Conservation (phyloP, 768 basidiomycete genomes). For the Tricholoma sp. region DNA sequence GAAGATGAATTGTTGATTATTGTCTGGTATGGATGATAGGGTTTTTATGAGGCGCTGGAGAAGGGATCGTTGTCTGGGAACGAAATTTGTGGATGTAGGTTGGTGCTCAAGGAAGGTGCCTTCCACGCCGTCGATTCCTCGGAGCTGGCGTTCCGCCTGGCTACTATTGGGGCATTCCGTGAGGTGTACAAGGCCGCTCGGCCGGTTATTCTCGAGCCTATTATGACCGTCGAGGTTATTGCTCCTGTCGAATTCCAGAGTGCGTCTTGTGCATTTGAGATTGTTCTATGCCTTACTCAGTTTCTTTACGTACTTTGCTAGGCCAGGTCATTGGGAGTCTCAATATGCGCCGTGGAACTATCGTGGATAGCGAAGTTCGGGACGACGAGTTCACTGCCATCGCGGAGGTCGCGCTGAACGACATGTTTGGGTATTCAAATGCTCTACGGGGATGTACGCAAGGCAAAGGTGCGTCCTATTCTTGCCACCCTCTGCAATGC, state of each 20-base stretch:
- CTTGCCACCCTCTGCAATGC: not conserved
- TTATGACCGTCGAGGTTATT: conserved; percentile 97
- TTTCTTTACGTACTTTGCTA: conserved; percentile 18
- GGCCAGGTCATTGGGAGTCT: conserved; percentile 90
- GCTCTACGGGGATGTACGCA: conserved; percentile 92
- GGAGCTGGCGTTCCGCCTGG: conserved; percentile 90
- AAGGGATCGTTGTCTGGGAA: conserved; percentile 90
- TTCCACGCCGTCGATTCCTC: conserved; percentile 95
- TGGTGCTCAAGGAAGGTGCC: conserved; percentile 88
- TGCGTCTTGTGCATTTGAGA: conserved; percentile 21
- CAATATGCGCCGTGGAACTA: conserved; percentile 88
- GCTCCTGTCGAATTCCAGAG: conserved; percentile 96
- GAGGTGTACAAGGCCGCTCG: conserved; percentile 76
- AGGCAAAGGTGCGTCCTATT: conserved; percentile 67
- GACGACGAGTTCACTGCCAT: conserved; percentile 93
- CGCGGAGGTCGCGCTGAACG: conserved; percentile 92
- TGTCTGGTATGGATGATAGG: conserved; percentile 38
- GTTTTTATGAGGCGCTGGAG: conserved; percentile 91
- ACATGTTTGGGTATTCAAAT: conserved; percentile 98
- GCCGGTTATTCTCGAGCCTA: conserved; percentile 90
- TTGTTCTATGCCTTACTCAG: not conserved
- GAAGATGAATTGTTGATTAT: not conserved
- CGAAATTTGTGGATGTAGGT: conserved; percentile 76
- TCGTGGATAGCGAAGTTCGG: conserved; percentile 92
- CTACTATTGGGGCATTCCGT: conserved; percentile 87